Percentiles rank a stretch among this genome's conserved stretches.
phyloP scores from a whole-genome alignment of 2,329 filamentous ascomycete genomes.

The Sclerotinia spermophila region DNA sequence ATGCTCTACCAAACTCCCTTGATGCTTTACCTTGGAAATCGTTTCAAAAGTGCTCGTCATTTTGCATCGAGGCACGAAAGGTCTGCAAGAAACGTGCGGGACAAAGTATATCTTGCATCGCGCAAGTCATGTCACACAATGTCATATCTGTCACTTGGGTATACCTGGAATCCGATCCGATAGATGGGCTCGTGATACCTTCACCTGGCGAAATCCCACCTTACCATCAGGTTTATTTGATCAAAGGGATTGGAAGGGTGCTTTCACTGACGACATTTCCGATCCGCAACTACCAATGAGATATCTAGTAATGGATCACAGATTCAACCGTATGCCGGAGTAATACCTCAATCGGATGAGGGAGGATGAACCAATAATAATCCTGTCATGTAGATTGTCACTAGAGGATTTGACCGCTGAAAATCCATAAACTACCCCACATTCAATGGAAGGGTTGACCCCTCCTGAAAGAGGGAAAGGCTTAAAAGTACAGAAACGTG shows the following conservation, averaged over 20 bases:
- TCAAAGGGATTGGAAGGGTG: neutral
- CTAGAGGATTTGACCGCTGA: neutral
- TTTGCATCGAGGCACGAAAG: neutral
- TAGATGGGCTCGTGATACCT: neutral
- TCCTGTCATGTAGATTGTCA: neutral
- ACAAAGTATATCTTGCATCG: neutral
- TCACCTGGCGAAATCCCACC: neutral
- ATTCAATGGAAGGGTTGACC: neutral
- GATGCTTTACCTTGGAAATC: neutral
- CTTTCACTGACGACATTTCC: neutral
- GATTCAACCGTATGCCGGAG: neutral
- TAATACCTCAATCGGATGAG: neutral
- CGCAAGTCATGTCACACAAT: constrained; percentile 5
- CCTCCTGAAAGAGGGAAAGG: neutral
- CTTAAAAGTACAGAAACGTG: neutral
- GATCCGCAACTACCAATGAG: neutral
- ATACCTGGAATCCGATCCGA: neutral
- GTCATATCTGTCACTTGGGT: neutral
- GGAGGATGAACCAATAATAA: neutral
- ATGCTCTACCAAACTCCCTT: neutral
- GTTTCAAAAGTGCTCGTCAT: constrained; percentile 1
- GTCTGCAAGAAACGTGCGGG: constrained; percentile 3
- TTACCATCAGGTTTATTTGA: neutral
- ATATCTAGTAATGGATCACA: neutral
- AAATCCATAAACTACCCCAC: neutral